These are phyloP conservation scores for Malus domestica DNA, from an alignment of 306 rosid species.

Conservation along the genomic window DNA sequence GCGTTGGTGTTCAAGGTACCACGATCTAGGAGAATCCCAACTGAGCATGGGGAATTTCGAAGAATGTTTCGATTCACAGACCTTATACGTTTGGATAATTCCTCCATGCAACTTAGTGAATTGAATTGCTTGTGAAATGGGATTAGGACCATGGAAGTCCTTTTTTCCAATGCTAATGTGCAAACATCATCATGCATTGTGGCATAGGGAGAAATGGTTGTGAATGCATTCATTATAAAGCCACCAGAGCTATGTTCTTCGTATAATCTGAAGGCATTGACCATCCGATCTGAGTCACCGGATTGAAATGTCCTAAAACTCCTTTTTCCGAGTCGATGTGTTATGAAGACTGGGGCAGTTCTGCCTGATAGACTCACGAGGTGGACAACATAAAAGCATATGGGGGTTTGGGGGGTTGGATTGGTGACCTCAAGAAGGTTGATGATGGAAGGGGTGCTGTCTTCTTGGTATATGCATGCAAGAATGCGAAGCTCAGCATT, in stretches of 20 bases:
- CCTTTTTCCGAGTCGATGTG: conserved; percentile 6
- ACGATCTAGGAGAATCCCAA: conserved; percentile 47
- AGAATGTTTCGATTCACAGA: conserved; percentile 46
- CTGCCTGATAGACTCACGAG: conserved; percentile 40
- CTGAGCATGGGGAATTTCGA: conserved; percentile 41
- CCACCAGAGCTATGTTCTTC: conserved; percentile 11
- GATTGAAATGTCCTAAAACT: not conserved
- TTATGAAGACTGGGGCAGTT: conserved; percentile 38
- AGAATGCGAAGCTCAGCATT: conserved; percentile 29
- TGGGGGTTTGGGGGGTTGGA: conserved; percentile 32
- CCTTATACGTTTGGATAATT: conserved; percentile 10
- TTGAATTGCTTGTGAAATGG: conserved; percentile 45
- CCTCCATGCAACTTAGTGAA: not conserved
- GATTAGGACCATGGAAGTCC: conserved; percentile 33
- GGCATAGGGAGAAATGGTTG: conserved; percentile 46
- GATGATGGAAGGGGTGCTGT: conserved; percentile 40
- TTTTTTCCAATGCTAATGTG: conserved; percentile 32
- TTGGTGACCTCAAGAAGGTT: conserved; percentile 42
- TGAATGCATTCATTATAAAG: conserved; percentile 24
- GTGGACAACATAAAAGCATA: conserved; percentile 43
- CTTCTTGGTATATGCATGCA: conserved; percentile 37
- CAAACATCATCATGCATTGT: conserved; percentile 65
- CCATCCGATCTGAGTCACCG: conserved; percentile 18
- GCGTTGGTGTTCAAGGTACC: not conserved
- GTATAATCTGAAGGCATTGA: conserved; percentile 42